These are phyloP conservation scores for Dicorynia guianensis DNA, from an alignment of 306 rosid species.

Conservation along the genomic window DNA sequence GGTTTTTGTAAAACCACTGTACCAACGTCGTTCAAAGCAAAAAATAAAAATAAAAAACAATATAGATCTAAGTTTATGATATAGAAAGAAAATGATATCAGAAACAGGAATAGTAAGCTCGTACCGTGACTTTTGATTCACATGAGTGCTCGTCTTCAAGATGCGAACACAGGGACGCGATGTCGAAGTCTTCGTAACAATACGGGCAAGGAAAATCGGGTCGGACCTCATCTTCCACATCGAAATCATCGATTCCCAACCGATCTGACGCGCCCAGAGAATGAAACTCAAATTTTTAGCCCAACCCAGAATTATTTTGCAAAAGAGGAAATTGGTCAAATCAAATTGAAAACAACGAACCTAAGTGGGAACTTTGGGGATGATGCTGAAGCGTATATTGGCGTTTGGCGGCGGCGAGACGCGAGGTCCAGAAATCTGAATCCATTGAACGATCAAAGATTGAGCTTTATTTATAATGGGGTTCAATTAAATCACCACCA, in stretches of 20 bases:
- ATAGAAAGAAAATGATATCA: constrained; percentile 14
- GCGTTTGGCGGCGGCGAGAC: constrained; percentile 95
- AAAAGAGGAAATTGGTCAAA: not conserved
- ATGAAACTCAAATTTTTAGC: constrained; percentile 30
- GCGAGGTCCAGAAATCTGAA: constrained; percentile 94
- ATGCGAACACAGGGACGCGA: constrained; percentile 85
- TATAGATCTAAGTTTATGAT: constrained; percentile 35
- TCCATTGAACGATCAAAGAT: constrained; percentile 73
- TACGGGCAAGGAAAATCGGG: constrained; percentile 91
- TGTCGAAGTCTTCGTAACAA: constrained; percentile 91
- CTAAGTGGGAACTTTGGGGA: constrained; percentile 77
- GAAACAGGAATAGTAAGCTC: constrained; percentile 17
- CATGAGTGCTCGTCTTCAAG: constrained; percentile 92
- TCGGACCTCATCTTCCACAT: constrained; percentile 86
- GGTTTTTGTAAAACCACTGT: not conserved
- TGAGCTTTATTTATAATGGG: not conserved
- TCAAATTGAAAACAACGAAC: constrained; percentile 41
- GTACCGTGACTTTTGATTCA: constrained; percentile 87
- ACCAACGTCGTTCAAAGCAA: constrained; percentile 2
- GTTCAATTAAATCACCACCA: constrained; percentile 16
- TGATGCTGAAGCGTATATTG: constrained; percentile 77
- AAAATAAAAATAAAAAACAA: constrained; percentile 1
- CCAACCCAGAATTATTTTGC: constrained; percentile 13
- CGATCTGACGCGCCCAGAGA: constrained; percentile 63
- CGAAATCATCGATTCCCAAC: constrained; percentile 86